Evolutionary conservation across 192 early-diverging fungal species (phyloP), one percentile per base, ranked within the genome.

Genomic region (Coemansia sp.): DNA sequence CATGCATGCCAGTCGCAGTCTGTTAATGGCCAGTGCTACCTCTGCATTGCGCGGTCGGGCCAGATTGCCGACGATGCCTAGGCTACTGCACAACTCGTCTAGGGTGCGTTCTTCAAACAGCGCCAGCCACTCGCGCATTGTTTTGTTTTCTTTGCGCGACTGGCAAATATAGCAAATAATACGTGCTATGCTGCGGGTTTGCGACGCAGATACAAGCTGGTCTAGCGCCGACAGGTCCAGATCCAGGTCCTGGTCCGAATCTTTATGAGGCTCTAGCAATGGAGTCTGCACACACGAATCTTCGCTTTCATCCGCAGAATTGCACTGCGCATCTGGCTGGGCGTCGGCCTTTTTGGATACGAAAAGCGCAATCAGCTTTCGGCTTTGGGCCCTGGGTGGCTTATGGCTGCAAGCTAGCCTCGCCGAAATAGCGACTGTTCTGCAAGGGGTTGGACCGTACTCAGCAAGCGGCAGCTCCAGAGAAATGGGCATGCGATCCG

Each of bases 141-240:
- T 69, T 54, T 56, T 55, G 38, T 45, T 52, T 22, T 73, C 30
- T 5, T 56, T 63, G 7, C 34, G 11, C n/a, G 34, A 48, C 25
- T 40, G 64, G 17, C 61, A 14, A n/a, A 69, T 49, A 14, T 18
- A 7, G 10, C 67, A 66, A 5, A 87, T 59, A 33, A 76, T 66
- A 14, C 49, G 61, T 3, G 85, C 73, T 58, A 87, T 85, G 48
- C 63, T 60, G 18, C 84, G 79, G 42, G 84, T 80, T 60, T 87
- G 86, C 11, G 86, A 85, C 5, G 42, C 28, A 7, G 82, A 77
- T 2, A 69, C 81, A 4, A 87, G 77, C 60, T 87, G 86, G 60
- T 85, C 84, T 18, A 87, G 69, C 11, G 77, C 82, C 2, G 84
- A 75, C n/a, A 87, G 51, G 52, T 84, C 77, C 42, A 86, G 68